Conservation (phyloP, 306 rosid species). For the Aeschynomene evenia region DNA sequence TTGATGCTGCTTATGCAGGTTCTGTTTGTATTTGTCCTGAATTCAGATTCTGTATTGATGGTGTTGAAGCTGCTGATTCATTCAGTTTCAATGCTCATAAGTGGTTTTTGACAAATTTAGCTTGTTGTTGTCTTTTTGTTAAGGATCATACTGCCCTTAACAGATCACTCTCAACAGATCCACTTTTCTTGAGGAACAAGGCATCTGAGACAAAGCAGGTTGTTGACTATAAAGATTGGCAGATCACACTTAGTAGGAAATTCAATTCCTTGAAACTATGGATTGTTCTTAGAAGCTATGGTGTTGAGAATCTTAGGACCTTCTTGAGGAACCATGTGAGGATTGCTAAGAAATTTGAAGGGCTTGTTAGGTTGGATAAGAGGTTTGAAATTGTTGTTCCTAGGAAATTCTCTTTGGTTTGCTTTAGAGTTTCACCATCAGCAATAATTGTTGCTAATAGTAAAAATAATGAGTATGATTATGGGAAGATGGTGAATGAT, state of each 20-base stretch:
- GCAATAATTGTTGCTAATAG: neutral
- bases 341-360: constrained; percentile 55
- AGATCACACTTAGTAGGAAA: constrained; percentile 50
- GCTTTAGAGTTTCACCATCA: constrained; percentile 51
- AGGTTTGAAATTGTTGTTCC: constrained; percentile 56
- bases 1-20: constrained; percentile 74
- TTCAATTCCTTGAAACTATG: constrained; percentile 52
- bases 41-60: constrained; percentile 45
- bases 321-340: constrained; percentile 48
- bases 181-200: constrained; percentile 47
- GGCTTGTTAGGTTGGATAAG: constrained; percentile 43
- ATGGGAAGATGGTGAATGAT: constrained; percentile 15
- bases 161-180: constrained; percentile 37
- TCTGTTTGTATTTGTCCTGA: constrained; percentile 64
- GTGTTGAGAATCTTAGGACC: constrained; percentile 47
- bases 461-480: neutral
- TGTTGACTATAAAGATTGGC: constrained; percentile 67
- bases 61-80: constrained; percentile 46
- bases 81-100: constrained; percentile 63
- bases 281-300: constrained; percentile 57
- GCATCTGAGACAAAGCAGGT: constrained; percentile 51
- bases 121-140: constrained; percentile 63
- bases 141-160: constrained; percentile 34
- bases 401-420: constrained; percentile 40
- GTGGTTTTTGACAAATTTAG: constrained; percentile 55